Percentiles rank a stretch among this genome's conserved stretches.
Evolutionary conservation across 371 early-diverging fungal genomes (phyloP).

Genomic region (Saksenaea oblongispora): DNA sequence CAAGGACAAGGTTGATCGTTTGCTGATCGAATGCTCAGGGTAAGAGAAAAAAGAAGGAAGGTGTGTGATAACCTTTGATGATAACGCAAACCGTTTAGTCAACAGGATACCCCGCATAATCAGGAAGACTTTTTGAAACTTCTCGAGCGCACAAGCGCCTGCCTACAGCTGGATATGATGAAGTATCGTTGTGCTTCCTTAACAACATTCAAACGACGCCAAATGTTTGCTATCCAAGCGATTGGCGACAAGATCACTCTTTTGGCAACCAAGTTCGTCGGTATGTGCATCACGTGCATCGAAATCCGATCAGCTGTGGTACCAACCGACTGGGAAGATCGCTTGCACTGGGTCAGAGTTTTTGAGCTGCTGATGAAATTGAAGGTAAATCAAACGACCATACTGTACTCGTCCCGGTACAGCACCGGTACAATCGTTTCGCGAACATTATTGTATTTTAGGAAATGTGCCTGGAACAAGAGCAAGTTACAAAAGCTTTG

Average conservation of each 20-base stretch:
- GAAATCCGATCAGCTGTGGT: neutral
- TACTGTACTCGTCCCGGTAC: no score
- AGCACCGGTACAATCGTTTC: no score
- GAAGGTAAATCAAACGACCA: neutral
- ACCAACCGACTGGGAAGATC: neutral
- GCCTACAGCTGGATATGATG: slow-evolving; percentile 1
- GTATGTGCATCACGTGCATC: neutral
- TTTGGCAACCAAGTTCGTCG: neutral
- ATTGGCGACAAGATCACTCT: slow-evolving; percentile 1
- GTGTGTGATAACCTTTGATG: no score
- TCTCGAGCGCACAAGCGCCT: no score
- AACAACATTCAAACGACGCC: neutral
- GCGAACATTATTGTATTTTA: no score
- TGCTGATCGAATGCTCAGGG: no score
- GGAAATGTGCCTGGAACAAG: no score
- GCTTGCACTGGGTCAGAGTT: neutral
- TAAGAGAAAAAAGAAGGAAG: no score
- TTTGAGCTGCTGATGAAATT: neutral
- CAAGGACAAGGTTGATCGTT: slow-evolving; percentile 11
- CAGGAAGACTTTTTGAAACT: no score
- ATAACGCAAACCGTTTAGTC: no score
- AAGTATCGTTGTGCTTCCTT: neutral
- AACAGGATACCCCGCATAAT: no score
- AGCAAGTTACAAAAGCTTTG: no score
- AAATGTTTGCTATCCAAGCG: neutral